Evolutionary conservation across 2,329 filamentous ascomycete genomes (phyloP), one percentile per base, ranked within the genome.

Genomic region (Neonectria sp.): DNA sequence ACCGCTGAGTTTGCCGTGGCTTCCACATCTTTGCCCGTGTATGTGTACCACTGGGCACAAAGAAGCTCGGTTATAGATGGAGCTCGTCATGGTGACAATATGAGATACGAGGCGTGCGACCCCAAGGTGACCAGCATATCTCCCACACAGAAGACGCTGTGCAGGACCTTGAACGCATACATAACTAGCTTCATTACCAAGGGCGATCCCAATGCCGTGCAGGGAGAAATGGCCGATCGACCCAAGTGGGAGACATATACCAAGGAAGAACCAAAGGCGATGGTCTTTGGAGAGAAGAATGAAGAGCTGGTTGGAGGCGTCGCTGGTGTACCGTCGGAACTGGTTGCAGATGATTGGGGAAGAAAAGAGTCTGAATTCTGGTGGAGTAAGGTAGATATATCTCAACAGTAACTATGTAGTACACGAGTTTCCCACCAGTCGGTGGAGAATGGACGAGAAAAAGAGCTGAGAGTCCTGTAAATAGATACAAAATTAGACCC

Each of bases 11-110:
- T 77, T 24, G 51, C 31, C 11, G 33, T n/a, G 0, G 74, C 74
- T 0, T 71, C 70, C 1, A 49, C 60, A 0, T 69, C 65, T 12
- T 48, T 58, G 0, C 75, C 75, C 0, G 73, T 75, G 0, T 77
- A 72, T 15, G 48, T 77, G 4, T 77, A 77, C 43, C 75, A 77
- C 24, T 77, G 87, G 87, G 87, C 87, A 0, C 73, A 86, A 0
- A 80, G 84, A 4, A 80, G 80, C 6, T 83, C 79, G 0, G 72
- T 85, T 1, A 69, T 82, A 13, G 80, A 81, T 9, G 83, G 86
- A 0, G 85, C 86, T 0, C 82, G 81, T 17, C 86, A 87, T 64
- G 85, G 73, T 0, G 84, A 86, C 60, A 86, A 86, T 37, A 82
- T 85, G 79, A 72, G 75, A 12, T 87, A 87, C 60, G 86, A 87